These are phyloP conservation scores for Boeremia exigua DNA, from an alignment of 2,329 filamentous ascomycete species.

Conservation along the genomic window DNA sequence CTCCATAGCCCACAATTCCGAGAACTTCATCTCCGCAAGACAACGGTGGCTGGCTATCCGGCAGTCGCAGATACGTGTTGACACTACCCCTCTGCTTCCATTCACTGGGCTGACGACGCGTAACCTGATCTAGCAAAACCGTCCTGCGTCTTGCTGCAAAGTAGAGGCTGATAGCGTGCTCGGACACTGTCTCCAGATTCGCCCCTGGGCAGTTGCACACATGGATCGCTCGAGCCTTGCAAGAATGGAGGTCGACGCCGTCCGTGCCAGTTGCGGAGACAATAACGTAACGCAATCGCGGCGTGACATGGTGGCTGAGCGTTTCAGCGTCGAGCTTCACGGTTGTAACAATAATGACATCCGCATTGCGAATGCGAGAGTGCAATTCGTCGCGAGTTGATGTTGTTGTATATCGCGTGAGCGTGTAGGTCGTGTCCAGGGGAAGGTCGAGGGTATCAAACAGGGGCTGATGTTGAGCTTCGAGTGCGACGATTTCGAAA, in stretches of 20 bases:
- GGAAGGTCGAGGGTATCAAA: conserved; percentile 49
- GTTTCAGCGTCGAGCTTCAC: conserved; percentile 50
- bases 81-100: conserved; percentile 52
- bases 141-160: conserved; percentile 55
- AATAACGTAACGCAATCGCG: conserved; percentile 53
- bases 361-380: conserved; percentile 53
- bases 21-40: conserved; percentile 57
- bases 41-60: conserved; percentile 49
- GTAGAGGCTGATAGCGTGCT: conserved; percentile 60
- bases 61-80: conserved; percentile 40
- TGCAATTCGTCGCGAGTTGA: conserved; percentile 40
- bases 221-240: conserved; percentile 51
- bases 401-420: conserved; percentile 49
- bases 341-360: conserved; percentile 54
- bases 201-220: conserved; percentile 57
- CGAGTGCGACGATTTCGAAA: conserved; percentile 56
- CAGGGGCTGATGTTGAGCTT: conserved; percentile 51
- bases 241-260: conserved; percentile 54
- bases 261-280: conserved; percentile 57
- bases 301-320: conserved; percentile 47
- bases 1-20: conserved; percentile 59
- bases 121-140: conserved; percentile 38
- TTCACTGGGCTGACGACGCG: conserved; percentile 39
- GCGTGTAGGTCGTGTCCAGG: conserved; percentile 43
- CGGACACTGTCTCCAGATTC: conserved; percentile 56